Conservation (phyloP, 352 stramenopile genomes). For the Pythium sukuiense region DNA sequence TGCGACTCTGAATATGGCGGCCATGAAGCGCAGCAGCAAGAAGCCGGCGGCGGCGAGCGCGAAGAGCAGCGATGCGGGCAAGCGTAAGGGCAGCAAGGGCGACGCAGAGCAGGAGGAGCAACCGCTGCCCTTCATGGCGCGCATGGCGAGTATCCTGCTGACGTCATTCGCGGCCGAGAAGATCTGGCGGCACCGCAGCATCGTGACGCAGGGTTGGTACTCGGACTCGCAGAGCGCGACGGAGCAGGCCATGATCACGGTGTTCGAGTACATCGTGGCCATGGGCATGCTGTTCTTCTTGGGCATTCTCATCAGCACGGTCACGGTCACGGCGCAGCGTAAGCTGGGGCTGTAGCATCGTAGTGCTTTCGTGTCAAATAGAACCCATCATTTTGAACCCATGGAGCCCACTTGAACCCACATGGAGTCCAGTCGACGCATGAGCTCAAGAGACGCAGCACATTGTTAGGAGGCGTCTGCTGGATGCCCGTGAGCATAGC, state of each 20-base stretch:
- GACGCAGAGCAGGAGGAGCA: constrained; percentile 9
- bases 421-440: background rate
- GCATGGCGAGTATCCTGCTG: constrained; percentile 56
- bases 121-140: constrained; percentile 44
- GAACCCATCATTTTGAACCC: background rate
- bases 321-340: constrained; percentile 30
- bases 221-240: constrained; percentile 51
- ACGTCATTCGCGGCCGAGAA: constrained; percentile 79
- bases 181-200: constrained; percentile 74
- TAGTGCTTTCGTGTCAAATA: background rate
- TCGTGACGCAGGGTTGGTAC: constrained; percentile 66
- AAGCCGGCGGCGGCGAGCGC: background rate
- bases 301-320: constrained; percentile 61
- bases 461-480: no score
- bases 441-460: no score
- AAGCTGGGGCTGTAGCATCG: constrained; percentile 18
- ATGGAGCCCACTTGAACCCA: background rate
- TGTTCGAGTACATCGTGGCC: constrained; percentile 74
- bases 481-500: no score
- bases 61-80: background rate
- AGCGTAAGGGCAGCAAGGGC: background rate
- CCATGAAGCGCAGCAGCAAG: background rate
- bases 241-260: constrained; percentile 63
- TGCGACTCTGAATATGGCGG: background rate
- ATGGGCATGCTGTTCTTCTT: constrained; percentile 80